These are phyloP conservation scores for Helotiales sp. DNA, from an alignment of 2,329 filamentous ascomycete species.

Conservation along the genomic window DNA sequence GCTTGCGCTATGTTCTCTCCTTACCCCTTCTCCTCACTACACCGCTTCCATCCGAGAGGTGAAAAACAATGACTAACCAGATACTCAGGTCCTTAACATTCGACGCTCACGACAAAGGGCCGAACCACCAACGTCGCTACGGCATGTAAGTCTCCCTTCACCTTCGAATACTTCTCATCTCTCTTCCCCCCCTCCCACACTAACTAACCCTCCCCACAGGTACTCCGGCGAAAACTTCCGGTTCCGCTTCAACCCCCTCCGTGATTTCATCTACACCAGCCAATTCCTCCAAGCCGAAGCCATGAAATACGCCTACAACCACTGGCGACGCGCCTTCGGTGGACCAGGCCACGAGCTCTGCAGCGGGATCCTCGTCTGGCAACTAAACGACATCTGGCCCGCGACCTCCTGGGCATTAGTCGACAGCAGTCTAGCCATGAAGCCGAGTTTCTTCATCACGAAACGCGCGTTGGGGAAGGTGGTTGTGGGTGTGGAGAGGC, in stretches of 20 bases:
- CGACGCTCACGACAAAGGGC: slow-evolving; percentile 61
- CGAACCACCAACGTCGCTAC: slow-evolving; percentile 57
- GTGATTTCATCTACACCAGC: slow-evolving; percentile 39
- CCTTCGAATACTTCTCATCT: neutral
- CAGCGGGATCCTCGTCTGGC: slow-evolving; percentile 56
- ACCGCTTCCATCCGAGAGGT: no score
- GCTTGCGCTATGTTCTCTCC: no score
- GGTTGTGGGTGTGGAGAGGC: slow-evolving; percentile 35
- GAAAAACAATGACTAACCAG: no score
- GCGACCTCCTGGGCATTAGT: slow-evolving; percentile 69
- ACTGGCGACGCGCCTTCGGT: slow-evolving; percentile 38
- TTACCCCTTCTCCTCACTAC: neutral
- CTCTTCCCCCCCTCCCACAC: no score
- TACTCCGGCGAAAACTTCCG: slow-evolving; percentile 40
- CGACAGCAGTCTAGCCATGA: slow-evolving; percentile 59
- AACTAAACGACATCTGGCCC: slow-evolving; percentile 74
- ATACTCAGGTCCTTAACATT: slow-evolving; percentile 58
- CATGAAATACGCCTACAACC: slow-evolving; percentile 41
- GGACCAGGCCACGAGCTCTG: slow-evolving; percentile 47
- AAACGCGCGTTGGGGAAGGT: slow-evolving; percentile 49
- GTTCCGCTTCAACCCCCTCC: slow-evolving; percentile 35
- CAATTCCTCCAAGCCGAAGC: slow-evolving; percentile 41
- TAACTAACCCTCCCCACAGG: no score
- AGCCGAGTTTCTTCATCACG: slow-evolving; percentile 58
- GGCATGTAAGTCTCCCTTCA: slow-evolving; percentile 38